Conservation (phyloP, 2,329 filamentous ascomycete genomes). For the Fusarium keratoplasticum region DNA sequence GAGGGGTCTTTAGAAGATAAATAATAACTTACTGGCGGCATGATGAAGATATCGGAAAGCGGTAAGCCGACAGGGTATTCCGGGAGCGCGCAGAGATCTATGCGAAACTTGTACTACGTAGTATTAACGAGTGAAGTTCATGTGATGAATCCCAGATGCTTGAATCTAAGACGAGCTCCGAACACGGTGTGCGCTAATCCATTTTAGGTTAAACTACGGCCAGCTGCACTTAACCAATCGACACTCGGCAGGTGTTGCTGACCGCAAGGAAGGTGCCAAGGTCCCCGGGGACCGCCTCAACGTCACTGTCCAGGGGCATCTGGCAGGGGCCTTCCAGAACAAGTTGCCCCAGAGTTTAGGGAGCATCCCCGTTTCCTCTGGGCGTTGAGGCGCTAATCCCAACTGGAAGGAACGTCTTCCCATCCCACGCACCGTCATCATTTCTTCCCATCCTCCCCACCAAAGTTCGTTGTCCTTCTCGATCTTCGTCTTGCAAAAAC, state of each 20-base stretch:
- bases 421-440: slow-evolving; percentile 31
- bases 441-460: slow-evolving; percentile 33
- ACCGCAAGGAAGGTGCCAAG: slow-evolving; percentile 21
- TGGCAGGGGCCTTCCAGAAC: slow-evolving; percentile 35
- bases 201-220: background rate
- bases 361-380: slow-evolving; percentile 22
- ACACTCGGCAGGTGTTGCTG: slow-evolving; percentile 30
- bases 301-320: slow-evolving; percentile 40
- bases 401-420: slow-evolving; percentile 28
- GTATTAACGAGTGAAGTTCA: slow-evolving; percentile 12
- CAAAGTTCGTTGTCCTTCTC: slow-evolving; percentile 4
- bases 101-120: background rate
- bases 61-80: background rate
- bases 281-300: slow-evolving; percentile 21
- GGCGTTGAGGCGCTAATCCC: slow-evolving; percentile 44
- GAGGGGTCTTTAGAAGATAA: slow-evolving; percentile 48
- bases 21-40: slow-evolving; percentile 68
- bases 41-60: slow-evolving; percentile 42
- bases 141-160: background rate
- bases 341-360: slow-evolving; percentile 34
- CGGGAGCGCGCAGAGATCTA: background rate
- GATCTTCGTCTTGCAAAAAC: slow-evolving; percentile 2
- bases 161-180: slow-evolving; percentile 6
- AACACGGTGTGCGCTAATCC: background rate
- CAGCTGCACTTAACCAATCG: slow-evolving; percentile 31